phyloP scores from a whole-genome alignment of 352 stramenopile species.

The Elongisporangium anandrum region DNA sequence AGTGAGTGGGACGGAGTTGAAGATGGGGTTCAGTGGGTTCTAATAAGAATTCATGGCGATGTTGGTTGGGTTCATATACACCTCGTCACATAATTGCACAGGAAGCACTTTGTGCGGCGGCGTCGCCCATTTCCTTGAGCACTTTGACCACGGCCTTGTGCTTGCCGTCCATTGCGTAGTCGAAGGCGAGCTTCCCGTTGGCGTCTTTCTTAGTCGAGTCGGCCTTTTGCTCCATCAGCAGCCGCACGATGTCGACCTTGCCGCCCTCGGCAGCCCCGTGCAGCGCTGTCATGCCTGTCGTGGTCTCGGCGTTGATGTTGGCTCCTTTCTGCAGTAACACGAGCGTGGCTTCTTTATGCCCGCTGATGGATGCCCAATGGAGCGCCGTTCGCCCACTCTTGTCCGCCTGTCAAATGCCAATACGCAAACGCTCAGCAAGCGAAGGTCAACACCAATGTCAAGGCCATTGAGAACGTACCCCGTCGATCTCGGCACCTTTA shows the following conservation, averaged over 20 bases:
- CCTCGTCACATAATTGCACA: slow-evolving; percentile 43
- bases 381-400: slow-evolving; percentile 91
- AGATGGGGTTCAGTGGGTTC: background rate
- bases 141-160: slow-evolving; percentile 91
- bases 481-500: slow-evolving; percentile 83
- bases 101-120: slow-evolving; percentile 76
- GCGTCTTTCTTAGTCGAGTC: slow-evolving; percentile 87
- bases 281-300: slow-evolving; percentile 87
- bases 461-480: slow-evolving; percentile 30
- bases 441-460: slow-evolving; percentile 8
- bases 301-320: slow-evolving; percentile 88
- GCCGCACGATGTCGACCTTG: slow-evolving; percentile 89
- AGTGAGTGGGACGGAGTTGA: too few species aligned
- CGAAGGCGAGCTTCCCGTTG: slow-evolving; percentile 89
- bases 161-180: slow-evolving; percentile 91
- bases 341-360: slow-evolving; percentile 88
- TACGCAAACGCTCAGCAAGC: background rate
- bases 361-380: slow-evolving; percentile 91
- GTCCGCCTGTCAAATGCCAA: slow-evolving; percentile 53
- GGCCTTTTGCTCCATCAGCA: slow-evolving; percentile 89
- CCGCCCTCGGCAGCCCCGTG: slow-evolving; percentile 87
- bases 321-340: slow-evolving; percentile 82
- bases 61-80: background rate
- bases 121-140: slow-evolving; percentile 91
- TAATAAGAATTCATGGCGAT: slow-evolving; percentile 3